Conservation (phyloP, 2,329 filamentous ascomycete species). For the Anthostomella pinea region DNA sequence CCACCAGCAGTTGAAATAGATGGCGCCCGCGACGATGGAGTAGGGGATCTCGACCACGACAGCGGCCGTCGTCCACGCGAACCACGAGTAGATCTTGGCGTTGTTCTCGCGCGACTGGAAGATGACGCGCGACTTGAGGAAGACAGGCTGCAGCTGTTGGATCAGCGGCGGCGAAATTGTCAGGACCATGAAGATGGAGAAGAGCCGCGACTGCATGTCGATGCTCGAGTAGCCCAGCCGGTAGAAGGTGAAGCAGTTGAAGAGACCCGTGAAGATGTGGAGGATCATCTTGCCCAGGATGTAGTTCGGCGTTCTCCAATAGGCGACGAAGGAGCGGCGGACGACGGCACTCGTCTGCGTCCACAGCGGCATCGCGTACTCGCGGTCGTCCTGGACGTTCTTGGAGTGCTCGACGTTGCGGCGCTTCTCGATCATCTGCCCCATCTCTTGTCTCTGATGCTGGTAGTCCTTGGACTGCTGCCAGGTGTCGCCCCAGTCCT, state of each 20-base stretch:
- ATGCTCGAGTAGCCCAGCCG: constrained; percentile 54
- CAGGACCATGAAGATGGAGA: constrained; percentile 74
- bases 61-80: constrained; percentile 63
- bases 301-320: constrained; percentile 66
- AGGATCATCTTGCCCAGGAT: constrained; percentile 60
- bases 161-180: constrained; percentile 73
- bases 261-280: constrained; percentile 61
- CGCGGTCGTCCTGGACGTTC: constrained; percentile 49
- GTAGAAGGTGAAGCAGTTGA: constrained; percentile 71
- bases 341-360: constrained; percentile 54
- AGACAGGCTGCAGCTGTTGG: constrained; percentile 73
- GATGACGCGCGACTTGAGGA: constrained; percentile 61
- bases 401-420: constrained; percentile 35
- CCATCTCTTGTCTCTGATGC: constrained; percentile 47
- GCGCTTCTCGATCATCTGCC: constrained; percentile 47
- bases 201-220: constrained; percentile 69
- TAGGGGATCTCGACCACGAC: constrained; percentile 71
- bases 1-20: constrained; percentile 66
- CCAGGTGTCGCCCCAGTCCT: constrained; percentile 65
- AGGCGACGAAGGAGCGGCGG: constrained; percentile 57
- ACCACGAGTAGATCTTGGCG: constrained; percentile 79
- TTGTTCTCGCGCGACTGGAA: constrained; percentile 71
- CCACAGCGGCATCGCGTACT: constrained; percentile 60
- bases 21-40: constrained; percentile 58
- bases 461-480: constrained; percentile 47